These are phyloP conservation scores for Lasiodiplodia sp. DNA, from an alignment of 2,329 filamentous ascomycete species.

Conservation along the genomic window DNA sequence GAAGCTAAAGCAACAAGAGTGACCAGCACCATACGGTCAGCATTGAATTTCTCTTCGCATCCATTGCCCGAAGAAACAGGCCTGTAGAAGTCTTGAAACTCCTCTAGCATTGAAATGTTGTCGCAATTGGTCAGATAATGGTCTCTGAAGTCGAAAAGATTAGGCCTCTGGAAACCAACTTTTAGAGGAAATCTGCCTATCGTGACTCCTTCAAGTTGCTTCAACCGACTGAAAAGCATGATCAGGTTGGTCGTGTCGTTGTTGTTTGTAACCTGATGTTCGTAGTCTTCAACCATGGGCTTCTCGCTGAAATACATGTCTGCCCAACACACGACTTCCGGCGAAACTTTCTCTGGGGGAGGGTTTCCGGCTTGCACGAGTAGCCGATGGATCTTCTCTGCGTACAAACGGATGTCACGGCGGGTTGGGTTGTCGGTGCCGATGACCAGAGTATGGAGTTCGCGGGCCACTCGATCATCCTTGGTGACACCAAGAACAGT, in stretches of 20 bases:
- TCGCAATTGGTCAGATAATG: no score
- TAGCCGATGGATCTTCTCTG: not conserved
- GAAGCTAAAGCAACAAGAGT: not conserved
- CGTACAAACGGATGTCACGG: not conserved
- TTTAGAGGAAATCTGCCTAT: not conserved
- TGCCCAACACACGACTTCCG: not conserved
- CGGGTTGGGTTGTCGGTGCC: not conserved
- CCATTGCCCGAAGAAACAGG: not conserved
- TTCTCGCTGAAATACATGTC: not conserved
- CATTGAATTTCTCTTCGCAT: not conserved
- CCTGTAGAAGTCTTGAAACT: not conserved
- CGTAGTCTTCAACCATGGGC: not conserved
- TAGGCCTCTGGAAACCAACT: not conserved
- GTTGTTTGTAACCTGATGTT: not conserved
- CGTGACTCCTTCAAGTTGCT: not conserved
- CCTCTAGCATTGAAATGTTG: not conserved
- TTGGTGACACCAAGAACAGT: not conserved
- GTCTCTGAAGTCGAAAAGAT: no score
- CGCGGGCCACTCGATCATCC: not conserved
- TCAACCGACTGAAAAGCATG: not conserved
- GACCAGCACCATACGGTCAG: not conserved
- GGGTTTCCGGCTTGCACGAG: no score
- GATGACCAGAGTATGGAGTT: not conserved
- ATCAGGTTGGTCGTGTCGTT: not conserved
- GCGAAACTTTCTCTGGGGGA: no score